Evolutionary conservation across 2,329 filamentous ascomycete genomes (phyloP).

Genomic region (Penicillium sp.): DNA sequence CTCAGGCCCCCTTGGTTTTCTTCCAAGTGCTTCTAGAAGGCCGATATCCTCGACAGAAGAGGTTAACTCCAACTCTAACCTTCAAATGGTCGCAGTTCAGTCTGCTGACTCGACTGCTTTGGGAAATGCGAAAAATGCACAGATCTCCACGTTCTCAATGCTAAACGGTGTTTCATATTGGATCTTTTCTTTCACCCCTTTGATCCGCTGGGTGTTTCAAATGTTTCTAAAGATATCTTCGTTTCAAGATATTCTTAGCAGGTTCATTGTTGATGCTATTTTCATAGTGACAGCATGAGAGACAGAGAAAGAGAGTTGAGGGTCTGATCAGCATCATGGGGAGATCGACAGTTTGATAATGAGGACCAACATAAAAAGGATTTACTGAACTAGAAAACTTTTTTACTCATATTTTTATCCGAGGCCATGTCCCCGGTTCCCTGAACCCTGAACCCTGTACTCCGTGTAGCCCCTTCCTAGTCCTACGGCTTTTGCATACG

Average conservation of each 20-base stretch:
- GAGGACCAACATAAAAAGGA: background rate
- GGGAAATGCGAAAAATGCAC: background rate
- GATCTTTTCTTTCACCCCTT: constrained; percentile 1
- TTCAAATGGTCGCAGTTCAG: background rate
- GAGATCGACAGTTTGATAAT: background rate
- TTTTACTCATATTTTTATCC: background rate
- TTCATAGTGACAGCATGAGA: background rate
- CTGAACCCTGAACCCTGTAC: background rate
- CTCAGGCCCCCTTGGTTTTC: background rate
- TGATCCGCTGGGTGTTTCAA: constrained; percentile 1
- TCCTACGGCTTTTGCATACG: background rate
- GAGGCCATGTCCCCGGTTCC: background rate
- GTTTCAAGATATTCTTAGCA: constrained; percentile 6
- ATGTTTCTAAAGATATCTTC: constrained; percentile 16
- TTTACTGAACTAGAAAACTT: background rate
- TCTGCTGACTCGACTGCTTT: constrained; percentile 6
- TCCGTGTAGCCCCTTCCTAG: background rate
- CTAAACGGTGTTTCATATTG: constrained; percentile 6
- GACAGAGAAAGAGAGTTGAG: background rate
- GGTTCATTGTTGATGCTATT: constrained; percentile 9
- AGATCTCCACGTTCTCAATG: constrained; percentile 3
- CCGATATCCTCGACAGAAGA: background rate
- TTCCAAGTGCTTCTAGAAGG: constrained; percentile 7
- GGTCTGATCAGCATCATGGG: background rate
- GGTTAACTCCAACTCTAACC: background rate